Base-by-base conservation (phyloP, 78 protist genomes). In the Dictyostelium brefeldianum region DNA sequence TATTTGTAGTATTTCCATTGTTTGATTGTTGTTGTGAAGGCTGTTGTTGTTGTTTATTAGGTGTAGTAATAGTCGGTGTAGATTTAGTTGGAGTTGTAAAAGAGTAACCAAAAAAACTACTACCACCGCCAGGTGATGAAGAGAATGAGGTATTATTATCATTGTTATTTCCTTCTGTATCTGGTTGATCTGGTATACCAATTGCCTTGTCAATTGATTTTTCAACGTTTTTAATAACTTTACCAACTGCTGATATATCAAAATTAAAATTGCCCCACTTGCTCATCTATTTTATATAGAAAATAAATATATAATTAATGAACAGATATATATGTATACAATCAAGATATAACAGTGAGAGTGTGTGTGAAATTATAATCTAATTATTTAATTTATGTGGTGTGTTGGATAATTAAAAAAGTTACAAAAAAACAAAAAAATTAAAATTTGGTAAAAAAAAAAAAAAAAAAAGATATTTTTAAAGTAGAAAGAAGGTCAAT, bases 211-310 rank as follows among this genome's bases (percentile, higher is more conserved):
- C 92, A 4, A 87, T 56, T 25, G 78, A 62, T 31, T 77, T 87
- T 22, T 87, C 92, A 77, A 87, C 92, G 65, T 74, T 87, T 64
- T 87, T 87, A 25, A 87, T 47, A 20, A 70, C 92, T 22, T 87
- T 87, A 7, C 92, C 92, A 29, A 87, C 46, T 2, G 47, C 64
- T 22, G 92, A 74, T 4, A 87, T 87, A 64, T 87, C 92, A 11
- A 80, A 80, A 80, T 62, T 80, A 22, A 80, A 62, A 41, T 78
- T 78, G 5, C 85, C 85, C 85, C 85, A 80, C 48, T 22, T 43
- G 20, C 74, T 80, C 71, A 59, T 79, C 84, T 79, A 17, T 25
- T n/a, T 36, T 36, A 36, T 36, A 36, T 36, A 17, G 1, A 17
- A 0, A 29, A 17, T 31, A 9, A 10, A 11, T 8, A 12, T 43